Base-by-base conservation (phyloP, 2,329 filamentous ascomycete species). In the Botrytis hyacinthi region DNA sequence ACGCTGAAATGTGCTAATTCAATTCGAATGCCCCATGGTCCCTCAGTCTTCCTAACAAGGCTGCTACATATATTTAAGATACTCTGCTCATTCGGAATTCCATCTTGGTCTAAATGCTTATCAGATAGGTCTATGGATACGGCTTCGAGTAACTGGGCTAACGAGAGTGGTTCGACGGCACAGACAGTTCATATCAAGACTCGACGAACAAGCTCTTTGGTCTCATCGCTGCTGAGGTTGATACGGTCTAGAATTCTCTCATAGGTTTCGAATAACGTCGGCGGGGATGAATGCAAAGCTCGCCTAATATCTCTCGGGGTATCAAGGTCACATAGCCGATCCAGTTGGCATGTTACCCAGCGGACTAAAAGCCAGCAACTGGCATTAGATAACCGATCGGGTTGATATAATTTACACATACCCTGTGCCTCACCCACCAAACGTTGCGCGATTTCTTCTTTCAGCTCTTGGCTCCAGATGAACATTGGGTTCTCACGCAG, bases 1-100 rank as follows among this genome's bases (percentile, higher is more conserved):
- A 80, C 79, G 29, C 76, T 79, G 54, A 79, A 80, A 67, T 79
- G 78, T 22, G 79, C 76, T 16, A 80, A 65, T 71, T 78, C 74
- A 12, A 80, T 59, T 9, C 61, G 46, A 6, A 70, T 42, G 5
- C 61, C 46, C 32, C 71, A 29, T 16, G 65, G 37, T 20, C 35
- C 35, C 3, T 37, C 51, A 20, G 72, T 74, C 20, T 60, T 76
- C 16, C 75, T 73, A n/a, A 79, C 63, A 18, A 80, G 73, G 62
- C 79, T 80, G 44, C 78, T 75, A 62, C 77, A 79, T 51, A 73
- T 75, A 35, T 71, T 73, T 1, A 80, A 40, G 35, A 79, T 76
- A 16, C 69, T 71, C n/a, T 76, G 72, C 59, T 74, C 74, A 22
- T 75, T 73, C 1, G 75, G 73, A 40, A 79, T 75, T 2, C 65